Conservation (phyloP, 805 yeast species). For the Clavispora vitiphila region DNA sequence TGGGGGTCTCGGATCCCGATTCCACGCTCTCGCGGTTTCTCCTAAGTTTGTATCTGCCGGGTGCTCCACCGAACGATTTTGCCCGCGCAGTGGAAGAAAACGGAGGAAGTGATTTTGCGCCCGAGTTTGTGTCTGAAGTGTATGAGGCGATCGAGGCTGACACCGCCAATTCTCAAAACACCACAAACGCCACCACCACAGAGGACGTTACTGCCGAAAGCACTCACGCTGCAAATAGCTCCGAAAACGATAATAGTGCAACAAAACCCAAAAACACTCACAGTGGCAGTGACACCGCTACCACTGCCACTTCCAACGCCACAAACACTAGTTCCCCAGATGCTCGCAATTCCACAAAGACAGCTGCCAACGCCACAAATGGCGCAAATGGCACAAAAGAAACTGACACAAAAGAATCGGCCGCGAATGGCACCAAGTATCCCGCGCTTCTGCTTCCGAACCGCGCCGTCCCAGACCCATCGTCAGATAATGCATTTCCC, state of each 20-base stretch:
- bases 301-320: not conserved
- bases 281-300: too few species aligned
- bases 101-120: conserved; percentile 40
- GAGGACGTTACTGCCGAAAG: too few species aligned
- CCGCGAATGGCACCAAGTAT: not conserved
- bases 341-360: not conserved
- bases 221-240: not conserved
- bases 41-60: conserved; percentile 19
- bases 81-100: conserved; percentile 22
- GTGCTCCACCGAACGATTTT: conserved; percentile 7
- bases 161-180: not conserved
- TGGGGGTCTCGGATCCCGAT: conserved; percentile 14
- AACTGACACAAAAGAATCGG: too few species aligned
- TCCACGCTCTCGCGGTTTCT: conserved; percentile 25
- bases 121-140: conserved; percentile 22
- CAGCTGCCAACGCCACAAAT: not conserved
- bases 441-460: conserved; percentile 8
- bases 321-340: too few species aligned
- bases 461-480: conserved; percentile 1
- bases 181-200: too few species aligned
- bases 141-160: conserved; percentile 1
- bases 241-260: too few species aligned
- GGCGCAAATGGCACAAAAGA: conserved; percentile 2
- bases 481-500: too few species aligned
- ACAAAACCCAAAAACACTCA: too few species aligned